Evolutionary conservation across 495 filamentous ascomycete species (phyloP).

Genomic region (Physcia stellaris): DNA sequence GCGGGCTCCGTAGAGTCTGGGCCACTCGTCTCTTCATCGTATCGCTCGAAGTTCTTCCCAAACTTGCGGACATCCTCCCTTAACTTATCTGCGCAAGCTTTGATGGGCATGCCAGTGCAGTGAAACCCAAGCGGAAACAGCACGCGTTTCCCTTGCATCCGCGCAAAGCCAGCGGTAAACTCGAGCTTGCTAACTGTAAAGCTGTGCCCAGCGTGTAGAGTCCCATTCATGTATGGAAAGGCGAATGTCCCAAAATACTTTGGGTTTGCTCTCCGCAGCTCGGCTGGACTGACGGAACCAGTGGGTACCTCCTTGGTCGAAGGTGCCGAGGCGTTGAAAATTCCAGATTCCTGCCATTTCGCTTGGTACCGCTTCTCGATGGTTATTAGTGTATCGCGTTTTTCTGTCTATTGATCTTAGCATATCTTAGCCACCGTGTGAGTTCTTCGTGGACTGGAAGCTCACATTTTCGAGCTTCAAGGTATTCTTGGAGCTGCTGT

Average conservation of each 20-base stretch:
- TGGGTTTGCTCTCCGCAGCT: constrained; percentile 66
- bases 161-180: constrained; percentile 66
- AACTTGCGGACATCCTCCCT: constrained; percentile 79
- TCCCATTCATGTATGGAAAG: constrained; percentile 96
- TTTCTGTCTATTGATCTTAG: constrained; percentile 54
- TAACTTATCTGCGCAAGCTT: constrained; percentile 92
- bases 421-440: constrained; percentile 9
- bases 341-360: constrained; percentile 60
- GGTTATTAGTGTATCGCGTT: constrained; percentile 74
- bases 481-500: constrained; percentile 49
- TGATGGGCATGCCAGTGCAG: constrained; percentile 96
- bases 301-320: constrained; percentile 59
- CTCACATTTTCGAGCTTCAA: constrained; percentile 61
- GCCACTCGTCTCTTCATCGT: constrained; percentile 29
- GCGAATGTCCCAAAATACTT: constrained; percentile 93
- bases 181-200: constrained; percentile 87
- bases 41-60: constrained; percentile 71
- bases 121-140: constrained; percentile 90
- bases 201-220: constrained; percentile 78
- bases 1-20: constrained; percentile 19
- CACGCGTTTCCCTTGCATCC: constrained; percentile 79
- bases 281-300: constrained; percentile 50
- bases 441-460: constrained; percentile 4
- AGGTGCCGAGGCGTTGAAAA: constrained; percentile 81
- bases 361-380: constrained; percentile 88